These are phyloP conservation scores for Botryotinia globosa DNA, from an alignment of 2,329 filamentous ascomycete genomes.

Conservation along the genomic window DNA sequence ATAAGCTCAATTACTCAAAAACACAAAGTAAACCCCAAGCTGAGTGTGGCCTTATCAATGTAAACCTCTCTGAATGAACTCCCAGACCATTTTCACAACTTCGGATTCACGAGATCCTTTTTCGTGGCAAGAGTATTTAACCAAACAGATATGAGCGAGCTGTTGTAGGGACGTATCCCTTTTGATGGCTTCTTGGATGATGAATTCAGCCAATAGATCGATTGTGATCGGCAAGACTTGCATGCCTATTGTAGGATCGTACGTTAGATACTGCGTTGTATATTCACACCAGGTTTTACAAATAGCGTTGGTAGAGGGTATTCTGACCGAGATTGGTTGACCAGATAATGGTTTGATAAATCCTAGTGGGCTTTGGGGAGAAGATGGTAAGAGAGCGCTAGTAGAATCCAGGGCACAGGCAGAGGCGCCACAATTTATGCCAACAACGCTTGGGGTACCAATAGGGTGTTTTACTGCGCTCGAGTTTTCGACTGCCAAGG, in stretches of 20 bases:
- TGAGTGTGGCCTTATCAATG: not conserved
- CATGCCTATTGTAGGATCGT: not conserved
- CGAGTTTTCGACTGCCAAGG: not conserved
- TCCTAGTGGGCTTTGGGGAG: not conserved
- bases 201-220: not conserved
- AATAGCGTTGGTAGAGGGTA: not conserved
- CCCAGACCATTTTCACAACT: not conserved
- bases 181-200: not conserved
- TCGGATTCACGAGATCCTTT: not conserved
- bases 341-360: not conserved
- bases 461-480: accelerated
- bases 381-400: not conserved
- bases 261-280: not conserved
- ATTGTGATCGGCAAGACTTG: not conserved
- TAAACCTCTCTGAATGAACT: accelerated
- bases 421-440: not conserved
- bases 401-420: not conserved
- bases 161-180: not conserved
- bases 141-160: not conserved
- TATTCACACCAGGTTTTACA: not conserved
- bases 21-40: not conserved
- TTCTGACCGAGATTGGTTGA: not conserved
- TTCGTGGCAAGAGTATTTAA: not conserved
- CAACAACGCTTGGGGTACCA: not conserved
- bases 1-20: not conserved